Evolutionary conservation across 2,329 filamentous ascomycete species (phyloP).

Genomic region (Canariomyces notabilis): DNA sequence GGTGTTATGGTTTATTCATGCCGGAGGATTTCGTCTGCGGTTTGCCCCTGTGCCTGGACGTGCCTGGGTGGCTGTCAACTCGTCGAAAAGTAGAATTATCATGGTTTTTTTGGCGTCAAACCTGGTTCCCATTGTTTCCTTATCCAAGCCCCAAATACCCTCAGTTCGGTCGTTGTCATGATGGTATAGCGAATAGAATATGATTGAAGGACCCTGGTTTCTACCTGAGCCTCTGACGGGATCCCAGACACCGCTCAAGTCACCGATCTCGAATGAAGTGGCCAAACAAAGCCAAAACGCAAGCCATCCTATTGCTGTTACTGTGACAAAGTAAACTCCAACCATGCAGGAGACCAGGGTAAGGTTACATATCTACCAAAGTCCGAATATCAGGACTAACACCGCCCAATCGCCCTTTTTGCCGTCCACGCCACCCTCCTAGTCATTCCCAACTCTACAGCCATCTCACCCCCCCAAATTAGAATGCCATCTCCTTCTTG

Average conservation of each 20-base stretch:
- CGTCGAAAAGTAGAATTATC: background rate
- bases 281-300: constrained; percentile 3
- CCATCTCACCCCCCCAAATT: constrained; percentile 15
- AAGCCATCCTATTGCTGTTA: constrained; percentile 21
- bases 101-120: background rate
- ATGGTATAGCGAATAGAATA: too few relatives aligned
- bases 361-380: constrained; percentile 27
- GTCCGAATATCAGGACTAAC: constrained; percentile 7
- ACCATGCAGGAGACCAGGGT: constrained; percentile 29
- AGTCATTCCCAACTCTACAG: background rate
- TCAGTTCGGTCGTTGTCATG: too few relatives aligned
- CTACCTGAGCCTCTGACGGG: too few relatives aligned
- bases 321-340: constrained; percentile 32
- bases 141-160: too few relatives aligned
- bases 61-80: background rate
- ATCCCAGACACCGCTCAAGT: too few relatives aligned
- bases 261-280: background rate
- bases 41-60: background rate
- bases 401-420: constrained; percentile 7
- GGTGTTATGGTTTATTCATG: too few relatives aligned
- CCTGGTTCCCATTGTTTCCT: background rate
- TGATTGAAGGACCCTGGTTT: too few relatives aligned
- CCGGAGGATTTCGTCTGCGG: background rate
- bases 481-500: constrained; percentile 88
- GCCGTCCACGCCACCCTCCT: constrained; percentile 4